phyloP scores from a whole-genome alignment of 2,329 filamentous ascomycete species.

The Coniochaeta sp. region DNA sequence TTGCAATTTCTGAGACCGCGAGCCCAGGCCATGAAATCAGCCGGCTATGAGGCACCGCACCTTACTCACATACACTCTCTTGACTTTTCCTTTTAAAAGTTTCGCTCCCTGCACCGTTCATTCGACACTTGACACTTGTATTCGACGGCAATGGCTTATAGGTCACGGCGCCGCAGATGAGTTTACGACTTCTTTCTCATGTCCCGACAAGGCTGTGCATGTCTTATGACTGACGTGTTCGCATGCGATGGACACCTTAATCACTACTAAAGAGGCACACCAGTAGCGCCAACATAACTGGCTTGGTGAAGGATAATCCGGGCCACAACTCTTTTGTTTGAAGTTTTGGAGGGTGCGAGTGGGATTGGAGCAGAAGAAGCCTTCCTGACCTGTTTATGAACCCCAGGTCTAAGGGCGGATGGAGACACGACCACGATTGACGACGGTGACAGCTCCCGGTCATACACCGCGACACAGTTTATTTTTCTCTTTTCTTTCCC shows the following conservation, averaged over 20 bases:
- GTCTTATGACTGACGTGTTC: constrained; percentile 5
- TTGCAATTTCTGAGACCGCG: background rate
- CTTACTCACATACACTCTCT: constrained; percentile 18
- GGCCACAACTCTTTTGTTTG: background rate
- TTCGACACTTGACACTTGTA: background rate
- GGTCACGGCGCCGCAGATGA: background rate
- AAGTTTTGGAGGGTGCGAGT: background rate
- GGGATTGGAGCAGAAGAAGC: background rate
- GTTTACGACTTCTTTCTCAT: constrained; percentile 3
- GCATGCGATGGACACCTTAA: constrained; percentile 12
- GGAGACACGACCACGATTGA: background rate
- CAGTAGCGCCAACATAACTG: background rate
- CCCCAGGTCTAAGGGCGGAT: background rate
- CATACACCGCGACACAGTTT: background rate
- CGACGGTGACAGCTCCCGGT: background rate
- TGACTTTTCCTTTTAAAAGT: background rate
- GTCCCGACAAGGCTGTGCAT: constrained; percentile 2
- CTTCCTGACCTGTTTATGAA: background rate
- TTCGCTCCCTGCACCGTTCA: background rate
- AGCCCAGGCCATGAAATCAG: background rate
- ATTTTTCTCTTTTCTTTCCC: background rate
- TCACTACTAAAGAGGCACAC: constrained; percentile 8
- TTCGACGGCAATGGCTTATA: background rate
- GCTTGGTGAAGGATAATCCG: background rate
- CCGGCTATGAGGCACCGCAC: background rate